Conservation (phyloP, 352 stramenopile species). For the Pythium plurisporium region DNA sequence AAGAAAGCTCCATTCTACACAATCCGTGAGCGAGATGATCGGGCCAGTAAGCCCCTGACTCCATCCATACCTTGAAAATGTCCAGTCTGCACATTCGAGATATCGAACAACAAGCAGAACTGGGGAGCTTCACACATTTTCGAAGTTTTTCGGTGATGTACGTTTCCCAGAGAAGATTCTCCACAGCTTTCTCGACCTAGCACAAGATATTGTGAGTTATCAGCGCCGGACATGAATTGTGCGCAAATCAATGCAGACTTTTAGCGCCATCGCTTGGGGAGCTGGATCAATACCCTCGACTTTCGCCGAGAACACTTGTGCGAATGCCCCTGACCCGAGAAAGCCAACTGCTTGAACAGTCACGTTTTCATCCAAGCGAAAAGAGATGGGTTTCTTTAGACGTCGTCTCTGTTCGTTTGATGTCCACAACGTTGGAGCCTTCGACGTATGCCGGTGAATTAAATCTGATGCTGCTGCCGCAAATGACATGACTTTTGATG, state of each 20-base stretch:
- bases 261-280: slow-evolving; percentile 45
- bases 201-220: not conserved
- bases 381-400: slow-evolving; percentile 45
- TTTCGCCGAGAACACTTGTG: slow-evolving; percentile 63
- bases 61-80: slow-evolving; percentile 67
- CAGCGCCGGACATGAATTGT: not conserved
- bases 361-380: slow-evolving; percentile 32
- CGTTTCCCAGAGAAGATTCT: slow-evolving; percentile 79
- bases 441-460: slow-evolving; percentile 52
- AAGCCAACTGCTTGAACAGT: slow-evolving; percentile 44
- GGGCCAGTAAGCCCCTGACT: no score
- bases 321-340: slow-evolving; percentile 71
- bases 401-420: slow-evolving; percentile 42
- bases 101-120: slow-evolving; percentile 26
- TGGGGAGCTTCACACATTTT: slow-evolving; percentile 1
- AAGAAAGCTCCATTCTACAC: slow-evolving; percentile 72
- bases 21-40: not conserved
- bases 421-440: slow-evolving; percentile 41
- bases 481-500: slow-evolving; percentile 37
- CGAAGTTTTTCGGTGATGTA: slow-evolving; percentile 48
- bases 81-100: slow-evolving; percentile 46
- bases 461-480: slow-evolving; percentile 33
- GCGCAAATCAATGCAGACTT: slow-evolving; percentile 31
- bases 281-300: slow-evolving; percentile 23
- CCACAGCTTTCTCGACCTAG: slow-evolving; percentile 65